A percentile compares a stretch with the other conserved stretches of the same genome.
phyloP scores from a whole-genome alignment of 352 stramenopile species.

The Phytophthora lateralis region DNA sequence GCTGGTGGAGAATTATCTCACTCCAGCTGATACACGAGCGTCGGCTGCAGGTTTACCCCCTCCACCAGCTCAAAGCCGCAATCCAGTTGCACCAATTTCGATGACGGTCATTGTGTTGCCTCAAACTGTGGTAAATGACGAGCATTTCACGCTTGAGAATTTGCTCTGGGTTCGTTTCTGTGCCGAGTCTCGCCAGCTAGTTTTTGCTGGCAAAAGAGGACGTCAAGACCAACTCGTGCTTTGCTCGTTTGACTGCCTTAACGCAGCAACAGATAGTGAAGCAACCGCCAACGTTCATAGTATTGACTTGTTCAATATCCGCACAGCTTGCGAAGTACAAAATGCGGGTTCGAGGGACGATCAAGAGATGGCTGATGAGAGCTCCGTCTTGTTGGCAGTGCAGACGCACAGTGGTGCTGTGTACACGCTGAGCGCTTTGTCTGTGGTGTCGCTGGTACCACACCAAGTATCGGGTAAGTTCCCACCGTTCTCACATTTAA shows the following conservation, averaged over 20 bases:
- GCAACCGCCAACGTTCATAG: slow-evolving; percentile 2
- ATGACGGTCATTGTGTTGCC: slow-evolving; percentile 16
- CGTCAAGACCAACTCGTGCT: slow-evolving; percentile 39
- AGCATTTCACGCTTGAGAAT: slow-evolving; percentile 15
- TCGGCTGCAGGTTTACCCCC: slow-evolving; percentile 29
- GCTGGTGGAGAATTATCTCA: slow-evolving; percentile 56
- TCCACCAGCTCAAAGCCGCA: slow-evolving; percentile 4
- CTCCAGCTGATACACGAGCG: slow-evolving; percentile 11
- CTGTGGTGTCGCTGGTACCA: background rate
- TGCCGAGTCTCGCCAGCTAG: slow-evolving; percentile 21
- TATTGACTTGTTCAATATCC: slow-evolving; percentile 20
- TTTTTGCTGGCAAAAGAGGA: slow-evolving; percentile 39
- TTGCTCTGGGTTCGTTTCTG: slow-evolving; percentile 44
- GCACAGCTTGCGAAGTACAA: slow-evolving; percentile 25
- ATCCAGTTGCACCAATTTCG: background rate
- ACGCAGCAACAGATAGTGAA: slow-evolving; percentile 4
- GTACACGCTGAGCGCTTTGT: slow-evolving; percentile 28
- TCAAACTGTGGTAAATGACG: background rate
- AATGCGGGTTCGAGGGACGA: background rate
- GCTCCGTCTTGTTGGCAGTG: slow-evolving; percentile 21
- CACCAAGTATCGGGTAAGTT: slow-evolving; percentile 26
- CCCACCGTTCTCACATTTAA: slow-evolving; percentile 45
- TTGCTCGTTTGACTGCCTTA: slow-evolving; percentile 12
- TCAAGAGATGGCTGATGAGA: background rate
- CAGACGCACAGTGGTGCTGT: slow-evolving; percentile 52